Evolutionary conservation across 768 basidiomycete species (phyloP).

Genomic region (Calvatia gigantea): DNA sequence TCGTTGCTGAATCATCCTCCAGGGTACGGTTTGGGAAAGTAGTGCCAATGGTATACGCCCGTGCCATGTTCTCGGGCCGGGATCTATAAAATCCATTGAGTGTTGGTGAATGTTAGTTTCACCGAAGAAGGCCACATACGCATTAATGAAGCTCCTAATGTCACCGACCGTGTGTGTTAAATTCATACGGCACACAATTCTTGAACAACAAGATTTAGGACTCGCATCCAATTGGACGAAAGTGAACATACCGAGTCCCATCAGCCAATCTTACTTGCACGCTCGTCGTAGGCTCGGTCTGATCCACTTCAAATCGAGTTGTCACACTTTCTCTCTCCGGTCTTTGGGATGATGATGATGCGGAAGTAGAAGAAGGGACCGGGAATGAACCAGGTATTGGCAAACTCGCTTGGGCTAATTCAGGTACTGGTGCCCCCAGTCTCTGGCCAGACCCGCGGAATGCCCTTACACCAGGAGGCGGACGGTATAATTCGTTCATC

Average conservation of each 20-base stretch:
- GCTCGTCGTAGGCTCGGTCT: conserved; percentile 76
- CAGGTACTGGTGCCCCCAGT: conserved; percentile 75
- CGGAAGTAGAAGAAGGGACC: conserved; percentile 31
- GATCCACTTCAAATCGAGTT: conserved; percentile 79
- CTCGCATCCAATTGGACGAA: background rate
- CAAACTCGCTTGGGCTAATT: conserved; percentile 15
- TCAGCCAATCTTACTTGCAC: conserved; percentile 90
- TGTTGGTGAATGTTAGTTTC: background rate
- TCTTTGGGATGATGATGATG: conserved; percentile 17
- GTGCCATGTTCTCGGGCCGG: conserved; percentile 58
- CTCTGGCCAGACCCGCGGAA: conserved; percentile 79
- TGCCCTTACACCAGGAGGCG: conserved; percentile 44
- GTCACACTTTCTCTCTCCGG: conserved; percentile 33
- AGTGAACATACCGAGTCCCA: conserved; percentile 66
- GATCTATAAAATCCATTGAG: conserved; percentile 42
- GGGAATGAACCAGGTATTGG: conserved; percentile 65
- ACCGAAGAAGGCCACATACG: conserved; percentile 48
- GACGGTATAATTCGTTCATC: conserved; percentile 64
- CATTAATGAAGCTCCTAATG: conserved; percentile 83
- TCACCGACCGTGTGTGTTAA: conserved; percentile 85
- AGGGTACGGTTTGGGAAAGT: conserved; percentile 84
- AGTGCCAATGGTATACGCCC: conserved; percentile 76
- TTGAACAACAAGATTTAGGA: conserved; percentile 21
- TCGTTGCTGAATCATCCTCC: conserved; percentile 59
- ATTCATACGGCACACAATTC: conserved; percentile 86